Conservation (phyloP, 306 rosid species). For the Herpetospermum pedunculosum region DNA sequence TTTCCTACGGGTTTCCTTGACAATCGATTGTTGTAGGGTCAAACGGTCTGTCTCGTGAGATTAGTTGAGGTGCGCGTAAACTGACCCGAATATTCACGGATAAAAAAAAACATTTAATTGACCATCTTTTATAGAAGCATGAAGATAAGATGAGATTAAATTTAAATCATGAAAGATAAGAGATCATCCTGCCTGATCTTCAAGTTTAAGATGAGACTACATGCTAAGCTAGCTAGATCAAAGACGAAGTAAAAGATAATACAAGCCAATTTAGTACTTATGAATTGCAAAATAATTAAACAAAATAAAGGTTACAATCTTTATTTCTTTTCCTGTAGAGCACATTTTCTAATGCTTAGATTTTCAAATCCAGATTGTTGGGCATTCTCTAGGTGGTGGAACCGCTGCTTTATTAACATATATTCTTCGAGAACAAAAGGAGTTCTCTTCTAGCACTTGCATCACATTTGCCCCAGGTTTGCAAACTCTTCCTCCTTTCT, state of each 20-base stretch:
- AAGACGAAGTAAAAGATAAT: not conserved
- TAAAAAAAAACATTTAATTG: no score
- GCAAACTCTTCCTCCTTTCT: not conserved
- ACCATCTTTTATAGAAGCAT: not conserved
- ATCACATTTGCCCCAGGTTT: constrained; percentile 91
- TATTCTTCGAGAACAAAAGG: constrained; percentile 82
- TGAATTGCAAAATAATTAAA: not conserved
- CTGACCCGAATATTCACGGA: no score
- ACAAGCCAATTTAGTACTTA: not conserved
- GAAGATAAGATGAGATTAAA: not conserved
- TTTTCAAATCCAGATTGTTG: constrained; percentile 52
- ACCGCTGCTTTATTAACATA: constrained; percentile 89
- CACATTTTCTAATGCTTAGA: not conserved
- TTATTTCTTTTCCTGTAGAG: not conserved
- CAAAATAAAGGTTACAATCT: no score
- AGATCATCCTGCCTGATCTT: not conserved
- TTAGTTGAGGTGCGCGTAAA: no score
- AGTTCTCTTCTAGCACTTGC: constrained; percentile 60
- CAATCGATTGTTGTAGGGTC: no score
- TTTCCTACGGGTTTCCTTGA: no score
- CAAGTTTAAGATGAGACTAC: not conserved
- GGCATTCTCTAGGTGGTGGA: constrained; percentile 98
- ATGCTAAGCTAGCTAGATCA: not conserved
- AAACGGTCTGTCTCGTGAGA: no score
- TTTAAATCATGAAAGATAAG: not conserved